Evolutionary conservation across 2,329 filamentous ascomycete genomes (phyloP), one percentile per base, ranked within the genome.

Genomic region (Thermothelomyces thermophilus): DNA sequence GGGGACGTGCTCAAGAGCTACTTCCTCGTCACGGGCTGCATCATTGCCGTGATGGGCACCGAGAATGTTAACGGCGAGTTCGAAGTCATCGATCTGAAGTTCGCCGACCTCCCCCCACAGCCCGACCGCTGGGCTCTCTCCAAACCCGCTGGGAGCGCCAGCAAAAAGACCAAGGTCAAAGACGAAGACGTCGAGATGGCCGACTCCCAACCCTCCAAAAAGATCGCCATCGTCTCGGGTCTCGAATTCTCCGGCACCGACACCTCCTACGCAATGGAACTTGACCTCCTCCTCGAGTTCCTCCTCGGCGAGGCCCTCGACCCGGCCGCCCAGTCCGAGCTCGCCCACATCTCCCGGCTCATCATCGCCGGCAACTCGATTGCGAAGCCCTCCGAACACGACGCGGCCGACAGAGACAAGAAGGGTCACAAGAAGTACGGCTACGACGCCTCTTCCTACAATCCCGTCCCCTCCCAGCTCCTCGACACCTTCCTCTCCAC

Each of bases 321-420:
- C 16, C 72, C 79, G 0, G 66, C 69, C 0, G 74, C 78, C 0
- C 86, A 90, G 61, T 66, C 72, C 16, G 71, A 76, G 24, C 70
- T 82, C 2, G 74, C 82, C 1, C 76, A 76, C 13, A 94, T 98
- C 56, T 88, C 84, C 53, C 81, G 91, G 14, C 78, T 98, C 17
- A 82, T 98, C 57, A 88, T 98, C 58, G 91, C 90, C 0, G 93
- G 93, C 35, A 91, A 97, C 68, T 95, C 90, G 1, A 82, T 97
- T 44, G 66, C 68, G 2, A 65, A 64, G 37, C 57, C 60, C 2
- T 63, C 70, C 54, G 64, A 74, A 52, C 64, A 74, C 63, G 58
- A 61, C 17, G 9, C 30, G 11, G n/a, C 42, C 33, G 24, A 26
- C 24, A 30, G 26, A 7, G 69, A 75, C 59, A 81, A 75, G 63